Evolutionary conservation across 306 rosid species (phyloP), one percentile per base, ranked within the genome.

Genomic region (Comarum palustre): DNA sequence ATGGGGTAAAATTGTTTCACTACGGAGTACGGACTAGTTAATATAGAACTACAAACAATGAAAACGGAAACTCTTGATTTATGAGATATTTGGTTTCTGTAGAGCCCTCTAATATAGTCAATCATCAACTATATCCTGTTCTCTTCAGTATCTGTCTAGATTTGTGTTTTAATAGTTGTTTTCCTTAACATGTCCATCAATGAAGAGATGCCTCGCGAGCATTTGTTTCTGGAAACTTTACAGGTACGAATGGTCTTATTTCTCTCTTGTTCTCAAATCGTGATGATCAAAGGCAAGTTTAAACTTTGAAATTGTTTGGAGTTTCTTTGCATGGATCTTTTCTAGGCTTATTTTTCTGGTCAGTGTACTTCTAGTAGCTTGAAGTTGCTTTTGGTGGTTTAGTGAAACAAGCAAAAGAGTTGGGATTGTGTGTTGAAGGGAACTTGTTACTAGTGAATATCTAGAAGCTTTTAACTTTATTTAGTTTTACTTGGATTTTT

Each of bases 191-290:
- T 58, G 66, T 32, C 55, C 20, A 70, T 77, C 19, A 38, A 72
- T 75, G 68, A 81, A 93, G 98, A 85, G 98, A 93, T 72, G 98
- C 97, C 79, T 93, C 98, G 34, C 90, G 97, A 13, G 97, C 98
- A n/a, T 93, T 90, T 83, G 97, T 93, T 79, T 93, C 97, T 4
- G 98, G 98, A 80, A 93, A 93, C 84, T 93, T 93, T 85, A 86
- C 98, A 80, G 98, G 98, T 93, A 87, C 72, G 15, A 24, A 62
- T 61, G 62, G 27, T 62, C 51, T 16, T 25, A 19, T 25, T 6
- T 39, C 45, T 22, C n/a, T n/a, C 19, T 47, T 25, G 24, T 45
- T 63, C 20, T 66, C n/a, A 45, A 46, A 13, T 34, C 57, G 15
- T 69, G n/a, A 31, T 54, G 43, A 6, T 3, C 34, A 34, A 2